Percentiles rank a stretch among this genome's conserved stretches.
Evolutionary conservation across 148 eudicot species (phyloP).

Genomic region (Fagopyrum tataricum): DNA sequence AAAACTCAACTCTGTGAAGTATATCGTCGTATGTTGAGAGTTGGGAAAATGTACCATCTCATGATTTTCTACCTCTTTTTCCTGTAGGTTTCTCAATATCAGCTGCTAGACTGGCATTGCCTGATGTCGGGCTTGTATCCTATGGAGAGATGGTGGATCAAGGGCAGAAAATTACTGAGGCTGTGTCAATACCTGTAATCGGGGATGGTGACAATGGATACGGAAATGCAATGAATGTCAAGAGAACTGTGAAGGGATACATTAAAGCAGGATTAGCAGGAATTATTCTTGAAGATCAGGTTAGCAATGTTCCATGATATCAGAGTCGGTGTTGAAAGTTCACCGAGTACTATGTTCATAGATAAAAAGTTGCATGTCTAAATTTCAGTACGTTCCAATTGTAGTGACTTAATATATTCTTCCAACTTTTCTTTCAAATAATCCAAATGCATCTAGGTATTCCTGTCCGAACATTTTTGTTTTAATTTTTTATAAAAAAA

Average conservation of each 20-base stretch:
- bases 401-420: background rate
- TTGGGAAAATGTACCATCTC: background rate
- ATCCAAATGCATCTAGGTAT: background rate
- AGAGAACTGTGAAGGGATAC: constrained; percentile 91
- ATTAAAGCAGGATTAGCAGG: constrained; percentile 93
- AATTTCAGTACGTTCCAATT: background rate
- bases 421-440: background rate
- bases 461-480: background rate
- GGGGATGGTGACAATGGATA: constrained; percentile 97
- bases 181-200: constrained; percentile 85
- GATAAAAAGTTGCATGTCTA: background rate
- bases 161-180: constrained; percentile 72
- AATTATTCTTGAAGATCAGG: constrained; percentile 97
- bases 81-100: constrained; percentile 78
- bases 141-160: constrained; percentile 97
- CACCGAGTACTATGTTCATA: background rate
- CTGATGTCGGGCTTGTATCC: constrained; percentile 83
- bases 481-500: background rate
- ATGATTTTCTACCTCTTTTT: constrained; percentile 13
- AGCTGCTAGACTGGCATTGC: constrained; percentile 85
- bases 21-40: background rate
- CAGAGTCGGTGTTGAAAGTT: constrained; percentile 1
- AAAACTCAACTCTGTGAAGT: background rate
- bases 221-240: constrained; percentile 93
- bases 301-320: constrained; percentile 16